Conservation (phyloP, 2,329 filamentous ascomycete genomes). For the Ophiostoma tasmaniense region DNA sequence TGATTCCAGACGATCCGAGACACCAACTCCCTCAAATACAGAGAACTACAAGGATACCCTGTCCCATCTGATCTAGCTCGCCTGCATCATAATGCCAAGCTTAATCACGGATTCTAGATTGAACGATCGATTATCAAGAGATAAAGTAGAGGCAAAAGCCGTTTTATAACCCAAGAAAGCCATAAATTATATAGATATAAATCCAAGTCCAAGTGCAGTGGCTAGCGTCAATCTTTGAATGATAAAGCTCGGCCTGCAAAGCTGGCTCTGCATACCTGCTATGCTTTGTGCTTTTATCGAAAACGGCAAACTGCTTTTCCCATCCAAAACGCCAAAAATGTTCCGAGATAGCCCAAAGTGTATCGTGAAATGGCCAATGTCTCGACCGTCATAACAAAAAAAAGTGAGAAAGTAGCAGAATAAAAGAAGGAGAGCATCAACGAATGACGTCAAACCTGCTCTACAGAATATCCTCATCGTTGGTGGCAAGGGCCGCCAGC, state of each 20-base stretch:
- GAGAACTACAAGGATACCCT: background rate
- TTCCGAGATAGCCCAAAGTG: constrained; percentile 1
- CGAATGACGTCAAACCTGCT: background rate
- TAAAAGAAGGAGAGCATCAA: background rate
- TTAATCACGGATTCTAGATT: background rate
- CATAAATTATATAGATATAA: background rate
- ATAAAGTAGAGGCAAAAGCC: background rate
- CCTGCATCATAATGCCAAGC: background rate
- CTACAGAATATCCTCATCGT: constrained; percentile 23
- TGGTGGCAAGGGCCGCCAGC: constrained; percentile 10
- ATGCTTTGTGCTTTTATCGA: background rate
- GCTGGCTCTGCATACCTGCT: background rate
- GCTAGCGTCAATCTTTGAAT: background rate
- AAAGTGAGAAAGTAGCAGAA: background rate
- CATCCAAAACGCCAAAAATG: constrained; percentile 8
- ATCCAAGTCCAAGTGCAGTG: background rate
- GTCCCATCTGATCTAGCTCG: background rate
- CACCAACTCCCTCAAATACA: background rate
- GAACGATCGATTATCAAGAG: background rate
- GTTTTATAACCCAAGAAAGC: background rate
- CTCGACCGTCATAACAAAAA: constrained; percentile 9
- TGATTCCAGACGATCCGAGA: background rate
- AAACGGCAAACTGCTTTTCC: constrained; percentile 6
- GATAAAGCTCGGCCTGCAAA: background rate
- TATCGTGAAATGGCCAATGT: constrained; percentile 1